phyloP scores from a whole-genome alignment of 768 basidiomycete species.

The Clathrus columnatus region DNA sequence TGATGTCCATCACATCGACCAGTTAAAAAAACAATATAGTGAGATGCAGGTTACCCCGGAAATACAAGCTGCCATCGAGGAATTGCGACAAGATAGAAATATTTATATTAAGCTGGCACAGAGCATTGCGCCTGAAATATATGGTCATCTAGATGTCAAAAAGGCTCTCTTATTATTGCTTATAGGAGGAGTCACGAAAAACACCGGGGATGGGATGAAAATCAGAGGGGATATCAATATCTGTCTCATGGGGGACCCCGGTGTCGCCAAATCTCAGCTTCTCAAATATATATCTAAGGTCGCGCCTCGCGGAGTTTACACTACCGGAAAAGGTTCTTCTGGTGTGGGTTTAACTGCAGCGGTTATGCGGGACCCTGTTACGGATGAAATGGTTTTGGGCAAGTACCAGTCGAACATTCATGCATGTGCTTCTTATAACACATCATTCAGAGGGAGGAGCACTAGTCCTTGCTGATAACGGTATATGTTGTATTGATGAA shows the following conservation, averaged over 20 bases:
- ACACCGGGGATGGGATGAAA: conserved; percentile 95
- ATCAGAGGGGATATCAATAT: conserved; percentile 97
- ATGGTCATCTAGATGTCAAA: conserved; percentile 95
- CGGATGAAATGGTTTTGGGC: conserved; percentile 99
- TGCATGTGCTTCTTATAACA: conserved; percentile 1
- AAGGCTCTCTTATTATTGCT: conserved; percentile 88
- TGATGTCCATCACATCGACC: conserved; percentile 82
- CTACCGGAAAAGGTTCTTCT: conserved; percentile 96
- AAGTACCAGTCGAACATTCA: conserved; percentile 23
- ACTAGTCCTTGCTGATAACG: conserved; percentile 97
- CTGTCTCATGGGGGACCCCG: conserved; percentile 98
- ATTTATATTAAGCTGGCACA: conserved; percentile 82
- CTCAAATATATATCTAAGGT: conserved; percentile 98
- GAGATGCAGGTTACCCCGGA: conserved; percentile 90
- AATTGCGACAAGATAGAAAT: conserved; percentile 64
- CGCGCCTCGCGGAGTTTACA: conserved; percentile 95
- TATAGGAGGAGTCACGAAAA: conserved; percentile 93
- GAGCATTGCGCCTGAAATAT: conserved; percentile 97
- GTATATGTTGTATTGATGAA: conserved; percentile 99
- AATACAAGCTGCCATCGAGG: conserved; percentile 58
- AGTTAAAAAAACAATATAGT: conserved; percentile 95
- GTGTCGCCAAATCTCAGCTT: conserved; percentile 96
- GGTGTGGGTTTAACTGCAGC: conserved; percentile 98
- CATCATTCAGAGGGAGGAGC: conserved; percentile 83
- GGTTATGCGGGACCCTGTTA: conserved; percentile 98